A percentile compares a stretch with the other conserved stretches of the same genome.
Evolutionary conservation across 192 early-diverging fungal species (phyloP).

Genomic region (Entomortierella parvispora): DNA sequence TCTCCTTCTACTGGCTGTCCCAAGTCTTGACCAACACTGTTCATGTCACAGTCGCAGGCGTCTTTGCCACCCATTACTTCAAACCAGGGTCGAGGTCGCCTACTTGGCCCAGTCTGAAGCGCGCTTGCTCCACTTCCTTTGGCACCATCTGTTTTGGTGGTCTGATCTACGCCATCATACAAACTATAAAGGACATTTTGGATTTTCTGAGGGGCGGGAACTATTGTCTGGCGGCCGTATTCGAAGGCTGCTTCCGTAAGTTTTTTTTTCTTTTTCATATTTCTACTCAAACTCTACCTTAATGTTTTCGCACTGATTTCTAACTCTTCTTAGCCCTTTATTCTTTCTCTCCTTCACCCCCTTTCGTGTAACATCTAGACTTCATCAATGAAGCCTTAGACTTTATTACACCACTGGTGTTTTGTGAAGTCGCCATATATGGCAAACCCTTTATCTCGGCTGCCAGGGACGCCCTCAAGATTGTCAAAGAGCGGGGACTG

Average conservation of each 20-base stretch:
- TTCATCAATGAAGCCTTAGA: slow-evolving; percentile 35
- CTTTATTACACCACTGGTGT: slow-evolving; percentile 67
- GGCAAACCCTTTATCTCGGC: slow-evolving; percentile 74
- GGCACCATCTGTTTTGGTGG: slow-evolving; percentile 83
- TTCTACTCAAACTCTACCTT: slow-evolving; percentile 11
- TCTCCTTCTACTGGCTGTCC: slow-evolving; percentile 44
- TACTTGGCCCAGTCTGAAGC: slow-evolving; percentile 74
- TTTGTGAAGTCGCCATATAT: slow-evolving; percentile 91
- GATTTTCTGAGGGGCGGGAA: slow-evolving; percentile 31
- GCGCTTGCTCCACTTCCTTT: slow-evolving; percentile 81
- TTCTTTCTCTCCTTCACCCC: slow-evolving; percentile 60
- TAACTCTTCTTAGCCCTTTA: slow-evolving; percentile 4
- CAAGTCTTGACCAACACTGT: slow-evolving; percentile 49
- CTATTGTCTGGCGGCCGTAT: slow-evolving; percentile 18
- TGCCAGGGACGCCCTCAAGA: slow-evolving; percentile 81
- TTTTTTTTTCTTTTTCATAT: slow-evolving; percentile 27
- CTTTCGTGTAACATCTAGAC: slow-evolving; percentile 14
- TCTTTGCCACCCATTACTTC: slow-evolving; percentile 86
- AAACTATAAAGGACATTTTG: slow-evolving; percentile 64
- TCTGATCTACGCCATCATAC: slow-evolving; percentile 56
- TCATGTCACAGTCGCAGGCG: slow-evolving; percentile 77
- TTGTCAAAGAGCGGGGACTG: slow-evolving; percentile 80
- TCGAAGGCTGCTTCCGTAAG: slow-evolving; percentile 26
- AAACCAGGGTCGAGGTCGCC: slow-evolving; percentile 47
- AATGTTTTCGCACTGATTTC: slow-evolving; percentile 2